A percentile compares a stretch with the other conserved stretches of the same genome.
Conservation (phyloP, 495 filamentous ascomycete genomes). For the Penicillium angulare region DNA sequence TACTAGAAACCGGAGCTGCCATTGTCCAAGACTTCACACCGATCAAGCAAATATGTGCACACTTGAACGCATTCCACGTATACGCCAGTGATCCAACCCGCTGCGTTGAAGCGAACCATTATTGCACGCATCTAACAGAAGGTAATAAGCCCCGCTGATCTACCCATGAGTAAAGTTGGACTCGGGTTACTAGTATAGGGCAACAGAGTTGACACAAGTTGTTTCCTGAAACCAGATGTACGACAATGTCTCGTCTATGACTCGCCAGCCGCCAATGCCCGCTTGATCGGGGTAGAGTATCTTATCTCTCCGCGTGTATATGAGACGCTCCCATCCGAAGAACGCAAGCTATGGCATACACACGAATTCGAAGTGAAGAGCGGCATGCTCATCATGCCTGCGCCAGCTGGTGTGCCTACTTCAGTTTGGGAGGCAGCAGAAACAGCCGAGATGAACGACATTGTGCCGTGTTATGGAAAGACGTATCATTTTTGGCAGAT, state of each 20-base stretch:
- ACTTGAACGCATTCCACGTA: constrained; percentile 69
- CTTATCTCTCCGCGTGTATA: constrained; percentile 79
- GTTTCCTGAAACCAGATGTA: constrained; percentile 41
- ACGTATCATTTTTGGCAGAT: constrained; percentile 89
- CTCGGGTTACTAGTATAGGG: neutral
- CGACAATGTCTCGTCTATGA: constrained; percentile 72
- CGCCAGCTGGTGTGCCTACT: constrained; percentile 53
- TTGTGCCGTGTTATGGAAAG: constrained; percentile 77
- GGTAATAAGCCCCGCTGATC: constrained; percentile 37
- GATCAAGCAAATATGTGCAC: constrained; percentile 65
- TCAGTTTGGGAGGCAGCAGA: constrained; percentile 72
- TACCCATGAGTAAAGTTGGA: neutral
- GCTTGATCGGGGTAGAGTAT: constrained; percentile 86
- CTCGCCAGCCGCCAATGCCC: constrained; percentile 56
- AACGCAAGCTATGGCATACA: constrained; percentile 74
- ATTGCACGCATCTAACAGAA: constrained; percentile 77
- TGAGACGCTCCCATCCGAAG: constrained; percentile 58
- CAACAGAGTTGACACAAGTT: neutral
- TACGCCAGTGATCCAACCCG: constrained; percentile 68
- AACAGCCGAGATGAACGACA: constrained; percentile 73
- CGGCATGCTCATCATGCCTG: constrained; percentile 83
- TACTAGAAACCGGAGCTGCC: constrained; percentile 65
- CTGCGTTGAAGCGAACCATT: constrained; percentile 78
- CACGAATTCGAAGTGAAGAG: constrained; percentile 87
- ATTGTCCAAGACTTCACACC: constrained; percentile 69